phyloP scores from a whole-genome alignment of 2,329 filamentous ascomycete species.

The Aspergillus tubingensis region DNA sequence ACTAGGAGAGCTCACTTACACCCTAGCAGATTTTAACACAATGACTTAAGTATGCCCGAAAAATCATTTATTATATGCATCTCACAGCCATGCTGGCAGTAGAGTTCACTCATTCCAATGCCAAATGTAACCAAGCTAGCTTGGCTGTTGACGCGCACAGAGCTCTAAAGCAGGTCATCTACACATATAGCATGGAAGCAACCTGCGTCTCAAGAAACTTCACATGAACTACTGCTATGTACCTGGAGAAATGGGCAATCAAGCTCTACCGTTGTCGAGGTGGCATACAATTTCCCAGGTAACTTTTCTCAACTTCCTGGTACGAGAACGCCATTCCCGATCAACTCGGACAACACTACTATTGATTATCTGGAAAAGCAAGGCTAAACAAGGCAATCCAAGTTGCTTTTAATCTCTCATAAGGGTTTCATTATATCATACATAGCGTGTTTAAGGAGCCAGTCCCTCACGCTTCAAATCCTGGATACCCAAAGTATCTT shows the following conservation, averaged over 20 bases:
- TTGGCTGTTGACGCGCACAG: neutral
- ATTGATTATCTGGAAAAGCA: neutral
- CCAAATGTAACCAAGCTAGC: neutral
- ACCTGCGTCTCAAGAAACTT: no score
- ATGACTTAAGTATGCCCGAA: neutral
- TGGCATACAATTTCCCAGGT: neutral
- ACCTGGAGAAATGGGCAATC: no score
- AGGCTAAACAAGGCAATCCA: neutral
- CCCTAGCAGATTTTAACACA: neutral
- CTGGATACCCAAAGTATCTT: constrained; percentile 29
- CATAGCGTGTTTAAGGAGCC: constrained; percentile 11
- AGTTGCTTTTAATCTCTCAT: neutral
- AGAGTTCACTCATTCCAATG: neutral
- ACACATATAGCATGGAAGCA: neutral
- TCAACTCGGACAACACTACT: neutral
- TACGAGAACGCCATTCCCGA: neutral
- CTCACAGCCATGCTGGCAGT: neutral
- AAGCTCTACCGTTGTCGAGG: no score
- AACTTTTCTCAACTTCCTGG: neutral
- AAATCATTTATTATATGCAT: neutral
- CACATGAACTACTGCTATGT: no score
- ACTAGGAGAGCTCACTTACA: neutral
- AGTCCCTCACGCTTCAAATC: constrained; percentile 27
- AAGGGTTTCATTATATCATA: constrained; percentile 7
- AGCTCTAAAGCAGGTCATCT: neutral